Evolutionary conservation across 176 grass and related monocot species (phyloP), one percentile per base, ranked within the genome.

Genomic region (Phyllostachys edulis): DNA sequence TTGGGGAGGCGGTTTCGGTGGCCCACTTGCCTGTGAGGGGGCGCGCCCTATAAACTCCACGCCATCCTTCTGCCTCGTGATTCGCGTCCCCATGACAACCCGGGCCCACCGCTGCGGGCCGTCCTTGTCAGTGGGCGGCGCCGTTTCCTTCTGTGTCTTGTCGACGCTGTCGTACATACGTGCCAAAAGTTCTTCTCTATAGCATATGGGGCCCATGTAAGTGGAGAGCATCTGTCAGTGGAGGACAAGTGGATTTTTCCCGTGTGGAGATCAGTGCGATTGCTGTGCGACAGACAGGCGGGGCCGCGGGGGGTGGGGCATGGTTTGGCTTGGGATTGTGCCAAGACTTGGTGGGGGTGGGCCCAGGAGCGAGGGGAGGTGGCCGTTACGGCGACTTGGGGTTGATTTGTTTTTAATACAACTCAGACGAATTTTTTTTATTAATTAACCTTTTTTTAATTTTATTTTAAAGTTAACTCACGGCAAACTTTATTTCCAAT

Each of bases 1-100:
- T 75, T 14, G 61, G 18, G 57, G 40, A 67, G n/a, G 62, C 69
- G 63, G 69, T 80, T 74, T 71, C n/a, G 44, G 32, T 7, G 41
- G 13, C 63, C 69, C 24, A 72, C 44, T 18, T 72, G 42, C 15
- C 69, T 6, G 69, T 32, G 23, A 72, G 5, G 24, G 60, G 60
- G 24, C 74, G 18, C 20, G 52, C 21, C 54, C 17, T 18, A 15
- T 50, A 0, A 7, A 8, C 39, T 17, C 64, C 71, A 82, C 34
- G 78, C 64, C 63, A 39, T 16, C 63, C 20, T 9, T n/a, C 0
- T 3, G 7, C 39, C 40, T 62, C 40, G 24, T 62, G 80, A 62
- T 32, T 9, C 7, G 13, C 44, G 69, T 16, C 13, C 41, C 0
- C 7, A 34, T 11, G 3, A 6, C 1, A 26, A 14, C 7, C 12